A percentile compares a stretch with the other conserved stretches of the same genome.
phyloP scores from a whole-genome alignment of 1,284 basidiomycete species.

The Pyrrhoderma noxium region DNA sequence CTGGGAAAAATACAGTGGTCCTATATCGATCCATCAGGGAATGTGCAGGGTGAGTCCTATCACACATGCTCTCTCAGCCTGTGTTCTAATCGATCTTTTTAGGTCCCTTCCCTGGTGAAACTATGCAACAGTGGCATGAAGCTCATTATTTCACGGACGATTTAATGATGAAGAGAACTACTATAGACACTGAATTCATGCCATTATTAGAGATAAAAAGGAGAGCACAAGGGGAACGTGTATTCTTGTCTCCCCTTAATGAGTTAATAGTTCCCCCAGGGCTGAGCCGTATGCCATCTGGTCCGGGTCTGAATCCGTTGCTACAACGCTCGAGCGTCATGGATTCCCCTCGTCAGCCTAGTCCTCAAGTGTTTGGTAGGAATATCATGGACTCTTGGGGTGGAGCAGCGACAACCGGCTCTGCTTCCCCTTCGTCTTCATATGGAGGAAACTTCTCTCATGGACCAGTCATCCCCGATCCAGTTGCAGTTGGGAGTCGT shows the following conservation, averaged over 20 bases:
- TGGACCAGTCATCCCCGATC: conserved; percentile 54
- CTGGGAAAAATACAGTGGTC: conserved; percentile 70
- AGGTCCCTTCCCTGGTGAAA: conserved; percentile 86
- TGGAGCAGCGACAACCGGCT: conserved; percentile 51
- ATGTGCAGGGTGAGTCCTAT: conserved; percentile 67
- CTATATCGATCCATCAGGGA: conserved; percentile 86
- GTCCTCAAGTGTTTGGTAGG: conserved; percentile 50
- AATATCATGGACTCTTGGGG: conserved; percentile 48
- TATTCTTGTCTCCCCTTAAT: conserved; percentile 53
- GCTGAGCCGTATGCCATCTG: conserved; percentile 34
- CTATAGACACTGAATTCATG: conserved; percentile 58
- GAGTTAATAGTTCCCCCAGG: conserved; percentile 44
- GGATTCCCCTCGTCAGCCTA: conserved; percentile 54
- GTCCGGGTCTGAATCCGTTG: conserved; percentile 3
- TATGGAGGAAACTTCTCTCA: conserved; percentile 50
- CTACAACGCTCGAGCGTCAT: conserved; percentile 32
- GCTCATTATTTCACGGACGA: conserved; percentile 87
- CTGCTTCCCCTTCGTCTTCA: conserved; percentile 54
- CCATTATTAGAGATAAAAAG: conserved; percentile 51
- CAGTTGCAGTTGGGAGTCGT: conserved; percentile 46
- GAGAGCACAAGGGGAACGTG: conserved; percentile 44
- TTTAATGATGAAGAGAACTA: conserved; percentile 75
- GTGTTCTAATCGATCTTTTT: not conserved
- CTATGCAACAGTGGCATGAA: conserved; percentile 97
- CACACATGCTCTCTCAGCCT: not conserved